Evolutionary conservation across 2,329 filamentous ascomycete species (phyloP), one percentile per base, ranked within the genome.

Genomic region (Scolecobasidium constrictum): DNA sequence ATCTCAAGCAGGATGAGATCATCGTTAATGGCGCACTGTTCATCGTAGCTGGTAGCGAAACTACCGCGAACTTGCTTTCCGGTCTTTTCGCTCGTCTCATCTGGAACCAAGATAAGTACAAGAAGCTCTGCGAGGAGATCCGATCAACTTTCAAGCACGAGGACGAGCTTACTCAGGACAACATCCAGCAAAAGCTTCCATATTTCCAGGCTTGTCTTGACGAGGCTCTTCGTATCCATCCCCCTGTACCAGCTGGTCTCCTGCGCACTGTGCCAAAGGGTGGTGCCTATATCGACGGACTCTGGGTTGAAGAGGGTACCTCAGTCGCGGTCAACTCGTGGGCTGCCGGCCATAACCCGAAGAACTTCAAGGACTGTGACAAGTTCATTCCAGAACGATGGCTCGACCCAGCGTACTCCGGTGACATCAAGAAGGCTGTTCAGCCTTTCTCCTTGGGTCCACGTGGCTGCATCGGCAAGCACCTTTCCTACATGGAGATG

Each of bases 151-250:
- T 47, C 46, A 47, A 22, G n/a, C n/a, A 20, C 13, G 38, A 42
- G 21, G 28, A 26, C 1, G 46, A 48, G n/a, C 17, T 48, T 2
- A 40, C 31, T n/a, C 21, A 12, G 38, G 31, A 42, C 7, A 43
- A 42, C 23, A 35, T 45, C 12, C 19, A 35, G 31, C 7, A 36
- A 11, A 38, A 44, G 15, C 48, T 64, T 12, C 54, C 57, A 2
- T 72, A 68, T 47, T 53, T 70, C 44, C 56, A 64, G 26, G 67
- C 67, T 3, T 65, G 65, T 43, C 56, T 71, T 13, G 61, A 67
- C 38, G 68, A 72, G 51, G 64, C 58, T 2, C 52, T 71, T 4
- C 57, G 68, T 5, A 60, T 67, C 38, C 65, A 65, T 48, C 67
- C 68, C 2, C 66, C 67, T 0, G 61, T 71, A 3, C 60, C 65